Base-by-base conservation (phyloP, 1,284 basidiomycete genomes). In the Ustilago trichophora region DNA sequence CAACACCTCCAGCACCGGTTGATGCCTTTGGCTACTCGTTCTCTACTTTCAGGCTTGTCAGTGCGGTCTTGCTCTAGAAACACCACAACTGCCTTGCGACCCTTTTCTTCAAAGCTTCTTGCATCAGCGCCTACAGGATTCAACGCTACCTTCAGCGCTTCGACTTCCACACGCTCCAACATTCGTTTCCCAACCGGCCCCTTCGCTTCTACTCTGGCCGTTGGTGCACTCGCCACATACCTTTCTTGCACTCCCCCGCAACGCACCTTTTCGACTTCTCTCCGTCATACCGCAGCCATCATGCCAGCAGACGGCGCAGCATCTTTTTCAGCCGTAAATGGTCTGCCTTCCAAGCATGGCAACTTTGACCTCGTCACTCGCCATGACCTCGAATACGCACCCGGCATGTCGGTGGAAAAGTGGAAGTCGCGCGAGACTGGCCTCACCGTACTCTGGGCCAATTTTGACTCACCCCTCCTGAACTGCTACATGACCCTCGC, bases 401-500 rank as follows among this genome's bases (percentile, higher is more conserved):
- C 78, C 2, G 89, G 91, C 71, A 87, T 92, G 56, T 83, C 85
- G 26, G 85, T 93, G 41, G 90, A 90, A 12, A 93, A 91, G 82
- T 93, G 91, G 91, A 87, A 86, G 75, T 93, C 91, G 72, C 85
- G 88, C 62, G 83, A 86, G 41, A 90, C 90, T 21, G 91, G 92
- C 19, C 82, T 93, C 49, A 91, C 87, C 33, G 68, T 85, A 81
- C 83, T 85, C 19, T 83, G 82, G 82, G 80, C 80, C 25, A 80
- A 83, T 54, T 76, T 83, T 34, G 76, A 83, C 92, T 91, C 92
- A 70, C 88, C 92, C 5, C 87, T 95, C 54, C 89, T 95, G 6
- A 93, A 95, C 78, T 93, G 93, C 4, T 96, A 94, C 83, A 94
- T 96, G 78, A 89, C 91, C 9, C 88, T 97, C 34, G 88, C 88